Percentiles rank a stretch among this genome's conserved stretches.
Conservation (phyloP, 768 basidiomycete genomes). For the Auriscalpium orientale region DNA sequence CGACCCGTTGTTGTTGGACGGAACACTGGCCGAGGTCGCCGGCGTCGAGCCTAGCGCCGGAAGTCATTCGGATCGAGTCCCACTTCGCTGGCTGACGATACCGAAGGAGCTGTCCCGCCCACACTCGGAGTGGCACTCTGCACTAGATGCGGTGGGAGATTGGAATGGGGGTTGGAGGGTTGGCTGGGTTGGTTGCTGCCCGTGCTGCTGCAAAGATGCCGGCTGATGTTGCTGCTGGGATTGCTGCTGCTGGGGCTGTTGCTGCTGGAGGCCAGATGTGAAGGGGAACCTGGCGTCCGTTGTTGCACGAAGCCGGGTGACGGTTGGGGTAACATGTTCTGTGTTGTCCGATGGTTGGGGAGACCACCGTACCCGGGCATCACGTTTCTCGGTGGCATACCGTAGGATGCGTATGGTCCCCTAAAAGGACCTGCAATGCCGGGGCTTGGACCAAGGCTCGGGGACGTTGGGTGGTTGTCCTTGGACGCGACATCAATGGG, state of each 20-base stretch:
- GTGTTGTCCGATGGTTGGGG: conserved; percentile 55
- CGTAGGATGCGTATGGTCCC: conserved; percentile 43
- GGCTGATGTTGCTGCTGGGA: conserved; percentile 25
- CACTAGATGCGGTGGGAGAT: conserved; percentile 47
- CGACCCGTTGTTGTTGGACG: conserved; percentile 24
- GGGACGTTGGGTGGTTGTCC: conserved; percentile 83
- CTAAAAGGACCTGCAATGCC: conserved; percentile 59
- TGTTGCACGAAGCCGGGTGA: conserved; percentile 60
- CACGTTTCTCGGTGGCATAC: conserved; percentile 54
- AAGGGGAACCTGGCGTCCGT: conserved; percentile 62
- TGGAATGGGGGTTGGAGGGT: conserved; percentile 46
- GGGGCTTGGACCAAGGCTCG: conserved; percentile 62
- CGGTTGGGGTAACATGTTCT: conserved; percentile 47
- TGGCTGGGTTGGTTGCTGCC: conserved; percentile 16
- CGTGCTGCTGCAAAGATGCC: conserved; percentile 31
- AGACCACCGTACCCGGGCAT: conserved; percentile 50
- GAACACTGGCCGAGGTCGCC: conserved; percentile 33
- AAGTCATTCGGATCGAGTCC: conserved; percentile 83
- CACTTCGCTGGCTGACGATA: conserved; percentile 64
- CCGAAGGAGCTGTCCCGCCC: conserved; percentile 44
- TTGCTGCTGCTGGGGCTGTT: conserved; percentile 27
- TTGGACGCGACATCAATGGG: conserved; percentile 23
- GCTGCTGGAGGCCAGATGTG: conserved; percentile 50
- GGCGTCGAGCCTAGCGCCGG: conserved; percentile 68
- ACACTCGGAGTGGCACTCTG: conserved; percentile 38